Conservation (phyloP, 345 rosid genomes). For the Excoecaria cochinchinensis region DNA sequence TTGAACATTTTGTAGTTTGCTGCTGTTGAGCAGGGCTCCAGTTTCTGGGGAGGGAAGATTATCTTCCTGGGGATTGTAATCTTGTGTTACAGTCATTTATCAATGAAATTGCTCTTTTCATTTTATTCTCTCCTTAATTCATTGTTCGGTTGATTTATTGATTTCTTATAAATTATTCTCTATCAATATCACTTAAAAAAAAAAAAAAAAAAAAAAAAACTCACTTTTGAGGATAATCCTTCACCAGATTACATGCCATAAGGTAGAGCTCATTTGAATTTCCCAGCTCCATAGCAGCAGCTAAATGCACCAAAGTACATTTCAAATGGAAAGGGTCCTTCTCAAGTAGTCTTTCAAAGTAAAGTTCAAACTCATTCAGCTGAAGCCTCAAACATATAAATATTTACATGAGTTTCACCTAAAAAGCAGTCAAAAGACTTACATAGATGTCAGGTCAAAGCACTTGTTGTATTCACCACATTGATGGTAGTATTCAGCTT, state of each 20-base stretch:
- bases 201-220: too few species aligned
- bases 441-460: constrained; percentile 82
- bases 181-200: too few species aligned
- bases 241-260: constrained; percentile 92
- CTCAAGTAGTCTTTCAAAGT: constrained; percentile 67
- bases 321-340: constrained; percentile 96
- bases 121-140: too few species aligned
- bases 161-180: too few species aligned
- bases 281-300: constrained; percentile 95
- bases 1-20: too few species aligned
- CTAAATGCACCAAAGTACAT: constrained; percentile 81
- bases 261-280: constrained; percentile 94
- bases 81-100: too few species aligned
- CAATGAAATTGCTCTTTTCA: too few species aligned
- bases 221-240: constrained; percentile 96
- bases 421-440: constrained; percentile 37
- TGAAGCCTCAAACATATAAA: constrained; percentile 15
- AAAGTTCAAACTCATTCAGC: constrained; percentile 22
- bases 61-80: too few species aligned
- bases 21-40: too few species aligned
- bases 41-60: too few species aligned
- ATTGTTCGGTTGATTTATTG: too few species aligned
- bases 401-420: constrained; percentile 11
- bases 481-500: constrained; percentile 97
- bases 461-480: constrained; percentile 95